Base-by-base conservation (phyloP, 2,329 filamentous ascomycete genomes). In the Parastagonospora avenae region DNA sequence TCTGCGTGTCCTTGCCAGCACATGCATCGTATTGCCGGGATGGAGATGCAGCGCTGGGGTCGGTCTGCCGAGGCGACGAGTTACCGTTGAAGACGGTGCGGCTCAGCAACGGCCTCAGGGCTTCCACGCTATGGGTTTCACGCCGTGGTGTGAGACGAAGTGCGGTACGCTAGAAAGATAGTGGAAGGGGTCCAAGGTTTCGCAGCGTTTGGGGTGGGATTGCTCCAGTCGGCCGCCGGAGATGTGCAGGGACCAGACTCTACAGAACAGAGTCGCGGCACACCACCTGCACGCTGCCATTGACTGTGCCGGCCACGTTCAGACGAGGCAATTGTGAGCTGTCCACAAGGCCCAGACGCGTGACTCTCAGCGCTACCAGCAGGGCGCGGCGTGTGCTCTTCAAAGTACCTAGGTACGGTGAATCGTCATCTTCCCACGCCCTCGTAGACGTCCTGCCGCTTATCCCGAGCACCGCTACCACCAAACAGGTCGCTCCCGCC, bases 391-490 rank as follows among this genome's bases (percentile, higher is more conserved):
- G 42, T 45, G 42, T 46, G 35, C 12, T 4, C 42, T 28, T 37
- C 49, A 27, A 27, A 44, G 38, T 30, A 42, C 19, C 19, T 24
- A 24, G 19, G 19, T 24, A 5, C 19, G 19, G 19, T 24, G 19
- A 3, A 24, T 56, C 47, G 54, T 50, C 48, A 40, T 59, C 53
- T 30, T 33, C 46, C 28, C 41, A 37, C 50, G 38, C 24, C 43
- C 39, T 30, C 30, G 48, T 24, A 24, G 19, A 24, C 19, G 19
- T 24, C 30, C 40, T 46, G 43, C 48, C 30, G 15, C 31, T 47
- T 46, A 43, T 38, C 48, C 48, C 46, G 54, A 54, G 50, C 42
- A 42, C 55, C 50, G 50, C 50, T 57, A 41, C 41, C 46, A 43
- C 50, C 43, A 47, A 55, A 55, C 54, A 33, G 46, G 35, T 39